Evolutionary conservation across 805 yeast species (phyloP), one percentile per base, ranked within the genome.

Genomic region (Candida namnaoensis): DNA sequence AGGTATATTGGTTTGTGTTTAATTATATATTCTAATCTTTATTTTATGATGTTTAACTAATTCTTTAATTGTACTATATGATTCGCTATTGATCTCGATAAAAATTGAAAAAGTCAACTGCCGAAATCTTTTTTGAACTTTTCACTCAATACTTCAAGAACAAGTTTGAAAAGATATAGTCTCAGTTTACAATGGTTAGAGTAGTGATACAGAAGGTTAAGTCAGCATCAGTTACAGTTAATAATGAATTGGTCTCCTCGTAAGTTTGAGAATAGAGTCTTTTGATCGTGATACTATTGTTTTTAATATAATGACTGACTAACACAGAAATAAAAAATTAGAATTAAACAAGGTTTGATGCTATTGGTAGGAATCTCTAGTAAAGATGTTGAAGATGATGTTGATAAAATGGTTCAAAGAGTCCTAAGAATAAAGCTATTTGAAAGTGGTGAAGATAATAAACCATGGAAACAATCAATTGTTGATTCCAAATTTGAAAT

Each of bases 201-300:
- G 30, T 90, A 4, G 96, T 93, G 1, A 76, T 93, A 32, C 99
- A 93, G 57, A 78, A 85, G 54, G 98, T 91, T 7, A 85, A 83
- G 46, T 71, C 74, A 38, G 98, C 97, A 0, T 82, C 95, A 0
- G 99, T 93, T 0, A 76, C 87, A 0, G 99, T 93, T 1, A 87
- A 88, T 40, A 66, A 69, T 8, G 56, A 71, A 39, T 68, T 84
- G 0, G 74, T 90, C 1, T 88, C 97, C 1, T 66, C 76, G 79
- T 74, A 60, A 39, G 60, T 51, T 19, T 19, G 19, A 19, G 19
- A 19, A 19, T 3, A 19, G 3, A 3, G 19, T n/a, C 19, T 30
- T 23, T 10, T 15, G 10, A 35, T 3, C 19, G 19, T 19, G 2
- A 19, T 19, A 19, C 19, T 19, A 19, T 19, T 19, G 19, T 19